phyloP scores from a whole-genome alignment of 2,329 filamentous ascomycete species.

The Penicillium sp. region DNA sequence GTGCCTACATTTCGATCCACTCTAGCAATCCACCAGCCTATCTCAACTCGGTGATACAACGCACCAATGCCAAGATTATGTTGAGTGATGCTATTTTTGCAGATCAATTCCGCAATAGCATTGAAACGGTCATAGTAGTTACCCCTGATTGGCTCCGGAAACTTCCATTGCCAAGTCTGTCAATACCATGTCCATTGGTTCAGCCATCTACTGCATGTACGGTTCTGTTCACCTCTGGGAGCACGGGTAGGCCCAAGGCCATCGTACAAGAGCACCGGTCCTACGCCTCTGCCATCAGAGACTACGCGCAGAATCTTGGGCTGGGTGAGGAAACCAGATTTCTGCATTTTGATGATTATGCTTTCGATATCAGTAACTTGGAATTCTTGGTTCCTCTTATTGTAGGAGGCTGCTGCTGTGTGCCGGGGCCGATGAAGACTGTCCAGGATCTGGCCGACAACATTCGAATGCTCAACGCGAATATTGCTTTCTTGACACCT shows the following conservation, averaged over 20 bases:
- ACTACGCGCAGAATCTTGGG: constrained; percentile 19
- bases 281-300: constrained; percentile 22
- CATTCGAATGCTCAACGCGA: constrained; percentile 20
- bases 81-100: constrained; percentile 38
- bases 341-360: constrained; percentile 29
- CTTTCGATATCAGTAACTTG: constrained; percentile 31
- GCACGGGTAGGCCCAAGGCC: constrained; percentile 28
- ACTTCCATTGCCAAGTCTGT: background rate
- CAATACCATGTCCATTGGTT: constrained; percentile 8
- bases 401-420: constrained; percentile 28
- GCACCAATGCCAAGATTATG: constrained; percentile 66
- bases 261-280: constrained; percentile 27
- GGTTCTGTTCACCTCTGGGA: constrained; percentile 30
- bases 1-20: constrained; percentile 72
- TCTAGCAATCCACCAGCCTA: constrained; percentile 70
- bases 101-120: background rate
- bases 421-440: constrained; percentile 15
- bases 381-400: constrained; percentile 24
- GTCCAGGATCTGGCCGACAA: constrained; percentile 14
- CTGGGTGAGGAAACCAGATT: constrained; percentile 19
- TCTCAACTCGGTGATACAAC: constrained; percentile 69
- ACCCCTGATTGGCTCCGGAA: background rate
- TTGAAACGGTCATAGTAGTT: background rate
- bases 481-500: constrained; percentile 28
- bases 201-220: constrained; percentile 19